A percentile compares a stretch with the other conserved stretches of the same genome.
phyloP scores from a whole-genome alignment of 352 stramenopile genomes.

The Pythium folliculosum region DNA sequence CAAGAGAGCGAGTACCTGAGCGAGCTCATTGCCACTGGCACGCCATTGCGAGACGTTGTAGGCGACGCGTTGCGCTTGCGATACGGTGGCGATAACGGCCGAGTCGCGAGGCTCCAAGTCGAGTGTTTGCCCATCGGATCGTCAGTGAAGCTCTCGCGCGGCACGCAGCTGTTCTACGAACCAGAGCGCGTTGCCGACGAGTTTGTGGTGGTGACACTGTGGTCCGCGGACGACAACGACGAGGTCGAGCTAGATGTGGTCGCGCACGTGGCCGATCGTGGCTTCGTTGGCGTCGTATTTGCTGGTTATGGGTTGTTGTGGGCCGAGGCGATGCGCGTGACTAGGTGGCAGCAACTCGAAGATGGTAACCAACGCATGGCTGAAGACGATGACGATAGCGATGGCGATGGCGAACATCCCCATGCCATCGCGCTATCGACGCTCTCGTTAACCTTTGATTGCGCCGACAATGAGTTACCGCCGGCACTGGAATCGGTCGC shows the following conservation, averaged over 20 bases:
- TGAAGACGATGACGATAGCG: neutral
- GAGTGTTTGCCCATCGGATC: neutral
- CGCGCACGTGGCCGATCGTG: neutral
- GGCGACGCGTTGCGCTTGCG: neutral
- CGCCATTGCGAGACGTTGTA: conserved; percentile 6
- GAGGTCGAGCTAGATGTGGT: conserved; percentile 1
- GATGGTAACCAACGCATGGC: neutral
- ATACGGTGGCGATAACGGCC: neutral
- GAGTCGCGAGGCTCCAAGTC: neutral
- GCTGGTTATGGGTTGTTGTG: conserved; percentile 5
- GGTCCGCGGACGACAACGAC: neutral
- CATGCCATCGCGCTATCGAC: neutral
- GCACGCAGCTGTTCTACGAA: conserved; percentile 1
- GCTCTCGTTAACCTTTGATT: conserved; percentile 1
- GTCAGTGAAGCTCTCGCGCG: neutral
- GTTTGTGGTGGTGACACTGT: conserved; percentile 2
- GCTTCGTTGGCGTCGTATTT: neutral
- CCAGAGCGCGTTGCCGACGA: neutral
- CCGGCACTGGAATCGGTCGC: neutral
- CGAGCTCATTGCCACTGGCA: neutral
- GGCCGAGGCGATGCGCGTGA: neutral
- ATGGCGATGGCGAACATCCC: neutral
- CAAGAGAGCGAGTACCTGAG: neutral
- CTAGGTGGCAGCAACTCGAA: neutral
- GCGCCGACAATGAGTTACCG: neutral